Evolutionary conservation across 441 rosid species (phyloP).

Genomic region (Populus tomentosa): DNA sequence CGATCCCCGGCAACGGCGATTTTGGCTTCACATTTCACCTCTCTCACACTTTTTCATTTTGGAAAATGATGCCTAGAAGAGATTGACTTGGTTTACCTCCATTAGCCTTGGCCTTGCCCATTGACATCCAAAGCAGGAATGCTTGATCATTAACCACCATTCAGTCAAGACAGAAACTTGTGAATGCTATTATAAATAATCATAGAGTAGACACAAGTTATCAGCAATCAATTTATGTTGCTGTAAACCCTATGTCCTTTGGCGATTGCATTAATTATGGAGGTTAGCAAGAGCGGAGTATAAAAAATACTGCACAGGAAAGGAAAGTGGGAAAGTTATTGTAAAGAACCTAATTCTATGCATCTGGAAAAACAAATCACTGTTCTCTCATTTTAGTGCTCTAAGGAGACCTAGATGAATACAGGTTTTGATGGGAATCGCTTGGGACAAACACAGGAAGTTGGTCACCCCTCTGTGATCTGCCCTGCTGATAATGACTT

Average conservation of each 20-base stretch:
- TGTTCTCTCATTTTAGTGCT: constrained; percentile 2
- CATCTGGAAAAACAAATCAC: constrained; percentile 9
- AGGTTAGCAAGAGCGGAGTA: not conserved
- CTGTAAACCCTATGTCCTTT: not conserved
- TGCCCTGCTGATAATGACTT: constrained; percentile 50
- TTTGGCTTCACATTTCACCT: too few relatives aligned
- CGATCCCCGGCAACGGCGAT: constrained; percentile 87
- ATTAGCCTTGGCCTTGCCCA: not conserved
- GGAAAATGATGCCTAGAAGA: not conserved
- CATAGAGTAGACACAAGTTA: not conserved
- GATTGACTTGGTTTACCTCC: not conserved
- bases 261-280: not conserved
- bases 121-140: not conserved
- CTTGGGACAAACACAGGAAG: constrained; percentile 86
- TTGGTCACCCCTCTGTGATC: constrained; percentile 75
- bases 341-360: constrained; percentile 10
- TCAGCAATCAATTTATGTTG: not conserved
- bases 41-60: not conserved
- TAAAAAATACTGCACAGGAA: constrained; percentile 7
- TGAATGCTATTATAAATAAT: not conserved
- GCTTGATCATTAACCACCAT: not conserved
- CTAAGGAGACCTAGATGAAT: constrained; percentile 44
- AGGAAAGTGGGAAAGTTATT: not conserved
- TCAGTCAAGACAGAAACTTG: not conserved
- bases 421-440: constrained; percentile 53